Evolutionary conservation across 768 basidiomycete genomes (phyloP).

Genomic region (Auricularia sp.): DNA sequence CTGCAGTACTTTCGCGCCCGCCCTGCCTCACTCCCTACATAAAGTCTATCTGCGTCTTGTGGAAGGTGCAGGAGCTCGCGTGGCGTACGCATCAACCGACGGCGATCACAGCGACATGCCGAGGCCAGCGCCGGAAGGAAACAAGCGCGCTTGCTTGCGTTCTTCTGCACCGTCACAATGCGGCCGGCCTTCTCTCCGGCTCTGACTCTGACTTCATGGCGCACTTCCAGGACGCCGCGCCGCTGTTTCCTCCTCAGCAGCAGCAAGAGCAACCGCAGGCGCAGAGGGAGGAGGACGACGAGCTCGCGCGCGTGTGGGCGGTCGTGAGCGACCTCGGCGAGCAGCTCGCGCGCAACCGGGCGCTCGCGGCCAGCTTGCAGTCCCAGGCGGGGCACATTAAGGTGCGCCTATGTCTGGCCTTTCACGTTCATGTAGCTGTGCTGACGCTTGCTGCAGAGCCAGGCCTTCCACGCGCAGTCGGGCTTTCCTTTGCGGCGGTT

Average conservation of each 20-base stretch:
- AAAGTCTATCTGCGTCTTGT: too few species aligned
- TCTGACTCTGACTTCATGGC: too few species aligned
- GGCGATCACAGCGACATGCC: too few species aligned
- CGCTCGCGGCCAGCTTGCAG: conserved; percentile 61
- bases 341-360: conserved; percentile 72
- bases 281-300: conserved; percentile 4
- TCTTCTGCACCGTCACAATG: too few species aligned
- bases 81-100: too few species aligned
- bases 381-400: conserved; percentile 66
- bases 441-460: not conserved
- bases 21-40: too few species aligned
- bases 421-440: not conserved
- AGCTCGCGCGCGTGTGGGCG: conserved; percentile 25
- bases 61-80: too few species aligned
- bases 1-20: too few species aligned
- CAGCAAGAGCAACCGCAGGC: not conserved
- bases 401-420: conserved; percentile 30
- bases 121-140: too few species aligned
- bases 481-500: not conserved
- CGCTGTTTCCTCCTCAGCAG: not conserved
- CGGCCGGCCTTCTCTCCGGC: too few species aligned
- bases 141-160: too few species aligned
- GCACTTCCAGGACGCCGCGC: too few species aligned
- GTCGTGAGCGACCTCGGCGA: conserved; percentile 70
- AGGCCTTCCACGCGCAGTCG: not conserved